Evolutionary conservation across 495 filamentous ascomycete species (phyloP), one percentile per base, ranked within the genome.

Genomic region (Podospora comata): DNA sequence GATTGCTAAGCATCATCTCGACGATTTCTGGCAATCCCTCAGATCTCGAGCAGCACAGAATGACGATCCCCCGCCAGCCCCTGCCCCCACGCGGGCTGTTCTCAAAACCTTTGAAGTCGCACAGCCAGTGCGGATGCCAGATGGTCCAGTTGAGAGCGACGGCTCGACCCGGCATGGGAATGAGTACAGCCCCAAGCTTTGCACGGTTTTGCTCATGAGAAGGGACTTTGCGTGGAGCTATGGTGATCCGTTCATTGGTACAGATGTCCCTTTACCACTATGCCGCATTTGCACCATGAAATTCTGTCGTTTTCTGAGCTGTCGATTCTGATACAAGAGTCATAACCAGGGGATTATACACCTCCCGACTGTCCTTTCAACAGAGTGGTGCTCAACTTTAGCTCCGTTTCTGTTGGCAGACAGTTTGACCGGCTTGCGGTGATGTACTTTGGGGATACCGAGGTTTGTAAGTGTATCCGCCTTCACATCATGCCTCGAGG

Each of bases 391-490:
- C 89, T 96, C 77, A 96, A 95, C 73, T 84, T 97, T 64, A 96
- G 90, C 0, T 89, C 92, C 34, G 87, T 88, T 1, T 92, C 89
- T 3, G 77, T 81, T 67, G 93, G 93, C 0, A 81, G 85, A 2
- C 92, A 97, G 71, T 97, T 85, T 79, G 93, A 97, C 73, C 82
- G 93, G 6, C 81, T 97, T 11, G 92, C 88, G 5, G 74, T 90
- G 19, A 88, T 96, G 85, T 96, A 91, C 70, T 81, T 96, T 62
- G 90, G 88, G 18, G 91, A 94, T 75, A 86, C 86, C 20, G 93
- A 96, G 75, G 83, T 97, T 3, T 95, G 90, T 76, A 70, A 67
- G 74, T 74, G 4, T 54, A 15, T 18, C 20, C 30, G 7, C 30
- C 30, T 32, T 32, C 16, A n/a, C 32, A 16, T 15, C 16, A 15